Conservation (phyloP, 352 stramenopile genomes). For the Aphanomyces astaci region DNA sequence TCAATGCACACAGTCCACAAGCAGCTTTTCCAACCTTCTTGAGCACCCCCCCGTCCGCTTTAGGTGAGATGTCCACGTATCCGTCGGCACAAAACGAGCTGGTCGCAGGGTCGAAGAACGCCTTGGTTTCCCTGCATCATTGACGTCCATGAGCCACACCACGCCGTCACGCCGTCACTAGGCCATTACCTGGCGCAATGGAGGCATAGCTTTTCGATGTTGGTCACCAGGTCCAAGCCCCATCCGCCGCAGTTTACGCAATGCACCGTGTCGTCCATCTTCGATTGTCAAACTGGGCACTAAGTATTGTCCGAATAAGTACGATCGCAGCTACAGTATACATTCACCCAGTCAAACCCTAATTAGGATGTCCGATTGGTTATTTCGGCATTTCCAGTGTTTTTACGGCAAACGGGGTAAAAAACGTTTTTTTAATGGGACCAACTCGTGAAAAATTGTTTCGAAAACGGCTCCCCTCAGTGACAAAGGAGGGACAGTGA, state of each 20-base stretch:
- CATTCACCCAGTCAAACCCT: no score
- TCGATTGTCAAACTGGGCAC: no score
- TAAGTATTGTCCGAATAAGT: no score
- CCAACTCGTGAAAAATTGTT: neutral
- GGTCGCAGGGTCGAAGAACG: constrained; percentile 72
- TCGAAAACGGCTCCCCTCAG: neutral
- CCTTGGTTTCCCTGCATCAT: constrained; percentile 37
- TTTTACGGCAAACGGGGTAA: no score
- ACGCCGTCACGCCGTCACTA: no score
- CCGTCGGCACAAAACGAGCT: constrained; percentile 64
- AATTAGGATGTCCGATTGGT: no score
- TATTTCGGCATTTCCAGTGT: no score
- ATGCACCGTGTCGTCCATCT: neutral
- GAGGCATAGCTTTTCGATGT: constrained; percentile 57
- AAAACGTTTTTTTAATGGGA: no score
- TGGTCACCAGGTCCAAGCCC: constrained; percentile 58
- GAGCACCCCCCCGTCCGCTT: constrained; percentile 60
- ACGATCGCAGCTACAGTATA: no score
- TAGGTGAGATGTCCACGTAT: constrained; percentile 75
- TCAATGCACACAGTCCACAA: neutral
- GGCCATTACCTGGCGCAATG: constrained; percentile 74
- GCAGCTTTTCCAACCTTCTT: constrained; percentile 48
- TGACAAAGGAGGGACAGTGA: neutral
- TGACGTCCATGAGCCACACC: neutral
- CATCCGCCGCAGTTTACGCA: constrained; percentile 63